Evolutionary conservation across 2,329 filamentous ascomycete genomes (phyloP).

Genomic region (Alternaria dauci): DNA sequence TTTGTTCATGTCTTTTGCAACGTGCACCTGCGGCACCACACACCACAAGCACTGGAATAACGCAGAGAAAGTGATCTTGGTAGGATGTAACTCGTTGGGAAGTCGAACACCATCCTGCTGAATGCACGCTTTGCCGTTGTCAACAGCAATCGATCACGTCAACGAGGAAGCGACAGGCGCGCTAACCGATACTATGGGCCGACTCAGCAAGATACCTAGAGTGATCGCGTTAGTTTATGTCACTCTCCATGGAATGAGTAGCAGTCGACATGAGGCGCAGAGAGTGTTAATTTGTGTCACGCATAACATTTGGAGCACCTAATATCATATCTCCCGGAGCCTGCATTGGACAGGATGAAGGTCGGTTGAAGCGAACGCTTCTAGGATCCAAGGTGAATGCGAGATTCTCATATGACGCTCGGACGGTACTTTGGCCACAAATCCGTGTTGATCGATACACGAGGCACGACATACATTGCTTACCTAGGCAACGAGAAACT

Average conservation of each 20-base stretch:
- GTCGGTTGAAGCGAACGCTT: not conserved
- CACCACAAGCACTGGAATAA: not conserved
- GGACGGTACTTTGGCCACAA: not conserved
- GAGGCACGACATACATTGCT: not conserved
- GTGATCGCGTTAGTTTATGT: not conserved
- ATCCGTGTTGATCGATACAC: not conserved
- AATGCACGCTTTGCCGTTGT: not conserved
- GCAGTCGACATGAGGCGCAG: not conserved
- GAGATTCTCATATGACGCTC: not conserved
- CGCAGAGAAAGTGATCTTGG: not conserved
- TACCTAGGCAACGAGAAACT: not conserved
- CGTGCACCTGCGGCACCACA: not conserved
- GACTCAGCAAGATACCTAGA: not conserved
- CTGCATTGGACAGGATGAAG: not conserved
- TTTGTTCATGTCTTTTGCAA: not conserved
- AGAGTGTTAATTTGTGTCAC: not conserved
- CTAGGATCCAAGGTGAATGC: not conserved
- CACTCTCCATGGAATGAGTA: not conserved
- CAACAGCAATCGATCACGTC: not conserved
- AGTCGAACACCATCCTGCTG: not conserved
- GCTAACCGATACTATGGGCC: not conserved
- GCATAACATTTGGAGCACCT: not conserved
- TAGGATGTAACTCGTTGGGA: not conserved
- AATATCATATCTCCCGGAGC: not conserved
- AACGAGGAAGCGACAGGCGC: not conserved